Percentiles rank a stretch among this genome's conserved stretches.
These are phyloP conservation scores for Apophysomyces ossiformis DNA, from an alignment of 371 early-diverging fungal genomes.

Conservation along the genomic window DNA sequence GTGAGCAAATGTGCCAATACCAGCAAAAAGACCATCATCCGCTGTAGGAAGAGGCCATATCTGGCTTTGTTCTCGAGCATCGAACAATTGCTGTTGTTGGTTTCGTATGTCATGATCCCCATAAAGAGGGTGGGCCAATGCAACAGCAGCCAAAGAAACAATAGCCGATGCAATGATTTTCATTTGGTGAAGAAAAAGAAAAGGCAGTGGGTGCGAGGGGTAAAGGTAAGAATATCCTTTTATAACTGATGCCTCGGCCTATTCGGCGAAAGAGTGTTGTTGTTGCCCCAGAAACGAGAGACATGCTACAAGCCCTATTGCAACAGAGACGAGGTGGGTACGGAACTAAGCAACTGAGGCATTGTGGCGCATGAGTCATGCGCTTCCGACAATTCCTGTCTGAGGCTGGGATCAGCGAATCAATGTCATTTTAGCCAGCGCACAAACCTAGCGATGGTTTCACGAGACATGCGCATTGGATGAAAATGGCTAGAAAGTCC, in stretches of 20 bases:
- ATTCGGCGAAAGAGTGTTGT: too few relatives aligned
- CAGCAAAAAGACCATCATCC: slow-evolving; percentile 28
- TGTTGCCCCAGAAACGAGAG: too few relatives aligned
- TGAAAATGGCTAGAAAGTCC: too few relatives aligned
- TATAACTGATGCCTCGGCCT: too few relatives aligned
- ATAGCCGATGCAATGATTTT: neutral
- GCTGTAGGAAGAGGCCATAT: neutral
- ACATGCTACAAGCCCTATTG: too few relatives aligned
- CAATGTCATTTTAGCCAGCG: too few relatives aligned
- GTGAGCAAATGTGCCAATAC: slow-evolving; percentile 57
- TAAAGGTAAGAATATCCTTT: neutral
- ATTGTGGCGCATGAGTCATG: slow-evolving; percentile 8
- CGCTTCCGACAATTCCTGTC: neutral
- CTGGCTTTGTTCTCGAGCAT: neutral
- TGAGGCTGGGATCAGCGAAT: too few relatives aligned
- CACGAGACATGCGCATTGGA: too few relatives aligned
- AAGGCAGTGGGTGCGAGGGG: neutral
- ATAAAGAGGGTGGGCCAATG: slow-evolving; percentile 8
- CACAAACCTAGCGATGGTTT: too few relatives aligned
- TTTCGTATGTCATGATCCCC: slow-evolving; percentile 25
- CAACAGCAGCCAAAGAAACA: neutral
- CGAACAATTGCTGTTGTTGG: slow-evolving; percentile 12
- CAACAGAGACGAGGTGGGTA: too few relatives aligned
- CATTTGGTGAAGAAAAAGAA: neutral
- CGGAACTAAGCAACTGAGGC: too few relatives aligned